Conservation (phyloP, 2,329 filamentous ascomycete species). For the Teratosphaeria destructans region DNA sequence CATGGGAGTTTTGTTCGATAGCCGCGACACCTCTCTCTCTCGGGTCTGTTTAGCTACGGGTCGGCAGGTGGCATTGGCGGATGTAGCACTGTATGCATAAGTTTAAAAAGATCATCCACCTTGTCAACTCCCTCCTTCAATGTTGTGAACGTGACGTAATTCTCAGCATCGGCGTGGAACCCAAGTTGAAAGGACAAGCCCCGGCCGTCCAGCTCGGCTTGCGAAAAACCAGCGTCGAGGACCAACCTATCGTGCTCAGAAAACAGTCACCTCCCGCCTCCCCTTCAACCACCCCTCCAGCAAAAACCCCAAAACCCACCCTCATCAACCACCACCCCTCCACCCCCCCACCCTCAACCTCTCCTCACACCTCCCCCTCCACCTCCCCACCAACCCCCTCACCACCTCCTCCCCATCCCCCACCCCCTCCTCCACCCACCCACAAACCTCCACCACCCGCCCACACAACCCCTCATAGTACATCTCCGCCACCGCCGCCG, state of each 20-base stretch:
- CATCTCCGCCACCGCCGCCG: conserved; percentile 49
- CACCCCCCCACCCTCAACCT: background rate
- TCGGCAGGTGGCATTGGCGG: background rate
- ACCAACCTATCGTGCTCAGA: no score
- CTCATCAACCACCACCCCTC: background rate
- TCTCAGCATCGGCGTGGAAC: background rate
- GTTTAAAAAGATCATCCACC: background rate
- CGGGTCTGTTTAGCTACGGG: conserved; percentile 6
- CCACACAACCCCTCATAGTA: conserved; percentile 49
- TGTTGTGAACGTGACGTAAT: background rate
- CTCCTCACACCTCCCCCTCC: conserved; percentile 14
- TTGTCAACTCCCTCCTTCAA: background rate
- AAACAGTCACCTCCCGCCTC: no score
- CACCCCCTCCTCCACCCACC: conserved; percentile 10
- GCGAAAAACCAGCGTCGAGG: no score
- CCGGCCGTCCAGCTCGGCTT: no score
- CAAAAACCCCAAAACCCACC: no score
- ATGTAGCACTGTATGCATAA: conserved; percentile 7
- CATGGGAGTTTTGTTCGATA: background rate
- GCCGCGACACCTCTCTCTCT: conserved; percentile 3
- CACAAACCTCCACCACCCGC: conserved; percentile 22
- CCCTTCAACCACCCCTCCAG: no score
- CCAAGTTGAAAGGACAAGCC: background rate
- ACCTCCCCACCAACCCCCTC: conserved; percentile 13
- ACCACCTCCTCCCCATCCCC: conserved; percentile 14